Evolutionary conservation across 116 monocot genomes (phyloP).

Genomic region (Papilionanthe hybrid): DNA sequence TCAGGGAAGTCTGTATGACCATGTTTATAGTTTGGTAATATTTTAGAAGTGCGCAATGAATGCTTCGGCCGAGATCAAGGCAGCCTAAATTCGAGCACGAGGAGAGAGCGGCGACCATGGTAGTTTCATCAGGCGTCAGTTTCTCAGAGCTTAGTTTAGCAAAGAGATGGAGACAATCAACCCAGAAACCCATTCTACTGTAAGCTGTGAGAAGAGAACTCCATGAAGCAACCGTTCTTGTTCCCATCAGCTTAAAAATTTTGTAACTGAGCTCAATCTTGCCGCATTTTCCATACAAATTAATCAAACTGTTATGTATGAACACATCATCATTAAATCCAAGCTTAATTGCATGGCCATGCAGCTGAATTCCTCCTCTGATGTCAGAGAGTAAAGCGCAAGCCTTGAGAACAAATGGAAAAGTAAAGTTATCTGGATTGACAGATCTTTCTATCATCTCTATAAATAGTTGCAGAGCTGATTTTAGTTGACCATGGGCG

Average conservation of each 20-base stretch:
- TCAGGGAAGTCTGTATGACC: constrained; percentile 44
- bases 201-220: constrained; percentile 56
- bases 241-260: constrained; percentile 44
- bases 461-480: constrained; percentile 37
- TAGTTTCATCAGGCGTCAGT: constrained; percentile 45
- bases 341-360: constrained; percentile 44
- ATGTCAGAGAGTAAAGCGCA: constrained; percentile 32
- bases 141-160: constrained; percentile 27
- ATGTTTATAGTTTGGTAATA: constrained; percentile 27
- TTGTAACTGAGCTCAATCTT: constrained; percentile 23
- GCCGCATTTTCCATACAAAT: constrained; percentile 66
- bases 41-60: constrained; percentile 44
- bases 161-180: constrained; percentile 41
- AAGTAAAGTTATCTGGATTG: constrained; percentile 59
- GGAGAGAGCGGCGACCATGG: constrained; percentile 45
- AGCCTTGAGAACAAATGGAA: constrained; percentile 71
- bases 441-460: constrained; percentile 41
- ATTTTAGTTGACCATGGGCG: constrained; percentile 18
- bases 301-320: constrained; percentile 64
- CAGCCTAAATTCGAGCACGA: constrained; percentile 46
- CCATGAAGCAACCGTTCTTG: constrained; percentile 49
- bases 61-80: constrained; percentile 38
- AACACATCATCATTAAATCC: constrained; percentile 40
- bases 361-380: constrained; percentile 49
- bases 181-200: constrained; percentile 31